A percentile compares a stretch with the other conserved stretches of the same genome.
These are phyloP conservation scores for Pelargonium nanum DNA, from an alignment of 345 rosid genomes.

Conservation along the genomic window DNA sequence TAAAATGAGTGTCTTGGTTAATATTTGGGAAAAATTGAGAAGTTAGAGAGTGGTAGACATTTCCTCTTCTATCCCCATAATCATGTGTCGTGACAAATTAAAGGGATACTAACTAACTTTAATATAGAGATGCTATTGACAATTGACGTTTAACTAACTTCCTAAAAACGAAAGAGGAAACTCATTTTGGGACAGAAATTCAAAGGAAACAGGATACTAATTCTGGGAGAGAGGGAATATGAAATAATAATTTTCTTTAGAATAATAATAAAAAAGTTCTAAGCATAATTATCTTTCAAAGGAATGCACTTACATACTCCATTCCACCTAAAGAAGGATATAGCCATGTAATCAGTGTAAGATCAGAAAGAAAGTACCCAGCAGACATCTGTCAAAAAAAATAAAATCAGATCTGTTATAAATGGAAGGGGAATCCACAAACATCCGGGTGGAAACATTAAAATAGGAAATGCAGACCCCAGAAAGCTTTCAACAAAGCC, in stretches of 20 bases:
- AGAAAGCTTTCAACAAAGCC: not conserved
- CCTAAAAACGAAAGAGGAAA: not conserved
- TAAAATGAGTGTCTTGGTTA: no score
- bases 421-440: not conserved
- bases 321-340: slow-evolving; percentile 82
- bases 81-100: no score
- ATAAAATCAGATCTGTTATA: not conserved
- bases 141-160: not conserved
- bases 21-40: no score
- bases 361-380: slow-evolving; percentile 79
- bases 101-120: no score
- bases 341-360: slow-evolving; percentile 68
- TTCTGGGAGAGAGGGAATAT: no score
- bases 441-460: not conserved
- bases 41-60: no score
- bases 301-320: slow-evolving; percentile 60
- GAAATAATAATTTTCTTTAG: not conserved
- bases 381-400: slow-evolving; percentile 55
- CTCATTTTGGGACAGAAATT: not conserved
- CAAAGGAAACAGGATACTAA: no score
- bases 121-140: not conserved
- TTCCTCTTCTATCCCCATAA: no score
- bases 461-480: not conserved
- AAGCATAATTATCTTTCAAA: not conserved
- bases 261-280: not conserved